A percentile compares a stretch with the other conserved stretches of the same genome.
Evolutionary conservation across 2,329 filamentous ascomycete species (phyloP).

Genomic region (Claviceps quebecensis): DNA sequence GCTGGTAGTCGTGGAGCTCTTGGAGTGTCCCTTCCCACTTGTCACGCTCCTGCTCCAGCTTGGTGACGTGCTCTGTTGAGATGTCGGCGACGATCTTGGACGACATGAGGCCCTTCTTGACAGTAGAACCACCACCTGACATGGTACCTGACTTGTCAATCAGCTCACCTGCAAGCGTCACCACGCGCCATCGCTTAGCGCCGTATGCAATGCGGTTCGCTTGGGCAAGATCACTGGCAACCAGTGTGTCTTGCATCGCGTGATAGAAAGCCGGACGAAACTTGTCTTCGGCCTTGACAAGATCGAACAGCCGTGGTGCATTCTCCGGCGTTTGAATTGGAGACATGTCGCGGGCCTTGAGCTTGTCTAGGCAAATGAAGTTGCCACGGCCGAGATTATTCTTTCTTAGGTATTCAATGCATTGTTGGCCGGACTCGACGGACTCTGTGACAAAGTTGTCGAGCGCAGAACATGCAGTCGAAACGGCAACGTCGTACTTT

Average conservation of each 20-base stretch:
- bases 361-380: slow-evolving; percentile 87
- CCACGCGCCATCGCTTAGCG: slow-evolving; percentile 84
- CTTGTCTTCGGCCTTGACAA: slow-evolving; percentile 75
- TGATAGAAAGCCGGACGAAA: slow-evolving; percentile 91
- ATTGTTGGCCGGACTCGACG: slow-evolving; percentile 91
- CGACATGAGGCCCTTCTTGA: slow-evolving; percentile 90
- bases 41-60: slow-evolving; percentile 79
- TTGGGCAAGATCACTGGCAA: slow-evolving; percentile 84
- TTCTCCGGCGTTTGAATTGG: slow-evolving; percentile 80
- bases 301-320: slow-evolving; percentile 82
- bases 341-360: slow-evolving; percentile 64
- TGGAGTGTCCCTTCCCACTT: slow-evolving; percentile 69
- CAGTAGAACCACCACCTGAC: slow-evolving; percentile 87
- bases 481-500: slow-evolving; percentile 95
- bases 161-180: slow-evolving; percentile 85
- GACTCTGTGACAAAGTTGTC: slow-evolving; percentile 97
- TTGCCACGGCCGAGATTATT: slow-evolving; percentile 94
- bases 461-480: slow-evolving; percentile 79
- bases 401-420: slow-evolving; percentile 93
- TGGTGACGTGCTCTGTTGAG: slow-evolving; percentile 74
- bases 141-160: slow-evolving; percentile 98
- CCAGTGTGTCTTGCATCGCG: slow-evolving; percentile 86
- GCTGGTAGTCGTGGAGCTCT: slow-evolving; percentile 72
- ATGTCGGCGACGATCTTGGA: slow-evolving; percentile 83
- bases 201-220: slow-evolving; percentile 96